Evolutionary conservation across 2,329 filamentous ascomycete genomes (phyloP), one percentile per base, ranked within the genome.

Genomic region (Fusarium musae): DNA sequence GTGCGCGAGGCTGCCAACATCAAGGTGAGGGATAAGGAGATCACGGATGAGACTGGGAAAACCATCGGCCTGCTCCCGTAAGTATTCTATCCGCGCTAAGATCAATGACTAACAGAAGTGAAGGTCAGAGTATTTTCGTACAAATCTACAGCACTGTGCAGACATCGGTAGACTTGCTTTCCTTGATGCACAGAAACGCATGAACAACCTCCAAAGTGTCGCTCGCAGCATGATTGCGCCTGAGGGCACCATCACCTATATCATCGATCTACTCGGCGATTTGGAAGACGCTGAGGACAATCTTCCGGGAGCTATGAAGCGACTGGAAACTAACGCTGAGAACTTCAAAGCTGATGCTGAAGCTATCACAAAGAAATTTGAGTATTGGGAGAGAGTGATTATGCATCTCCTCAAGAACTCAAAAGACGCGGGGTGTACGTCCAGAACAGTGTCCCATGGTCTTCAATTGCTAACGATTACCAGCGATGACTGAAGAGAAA

Each of bases 131-230:
- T 52, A 36, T 36, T 52, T 52, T 4, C 49, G 49, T 15, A 36
- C 49, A 10, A 52, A 52, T 19, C 32, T 52, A 9, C 49, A 52
- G 32, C 49, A 52, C 23, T 52, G 49, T 36, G 49, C 49, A 9
- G 49, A 52, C 4, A 52, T 52, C 1, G 49, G 49, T 11, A 52
- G 49, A 11, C 49, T 52, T 19, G 49, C 49, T 19, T 52, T 52
- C 17, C 32, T 52, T 19, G 32, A 52, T 11, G 49, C 49, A 16
- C 49, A 52, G 49, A 52, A 52, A 26, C 49, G 49, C 17, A 52
- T 52, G 49, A 52, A 52, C 32, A 36, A 52, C 17, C 49, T 52
- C 49, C 49, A 52, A 10, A 52, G 49, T 19, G 49, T 52, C 49
- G 49, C 49, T 19, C 30, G 49, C 30, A 52, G 49, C 32, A 52